phyloP scores from a whole-genome alignment of 2,329 filamentous ascomycete genomes.

The Grosmannia clavigera region DNA sequence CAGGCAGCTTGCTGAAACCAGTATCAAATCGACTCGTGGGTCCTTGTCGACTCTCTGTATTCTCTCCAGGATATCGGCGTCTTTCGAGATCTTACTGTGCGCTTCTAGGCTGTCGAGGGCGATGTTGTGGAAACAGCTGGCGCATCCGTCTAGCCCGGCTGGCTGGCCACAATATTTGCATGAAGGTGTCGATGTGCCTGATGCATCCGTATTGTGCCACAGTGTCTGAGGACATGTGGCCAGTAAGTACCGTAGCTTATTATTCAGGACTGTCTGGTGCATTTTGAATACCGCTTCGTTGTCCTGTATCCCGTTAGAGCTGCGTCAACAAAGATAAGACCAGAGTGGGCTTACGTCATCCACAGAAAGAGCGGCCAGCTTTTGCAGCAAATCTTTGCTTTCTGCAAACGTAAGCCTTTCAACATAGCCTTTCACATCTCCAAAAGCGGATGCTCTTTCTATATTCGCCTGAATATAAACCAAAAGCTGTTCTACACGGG shows the following conservation, averaged over 20 bases:
- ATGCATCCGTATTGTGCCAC: background rate
- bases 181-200: background rate
- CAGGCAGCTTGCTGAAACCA: slow-evolving; percentile 19
- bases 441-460: slow-evolving; percentile 24
- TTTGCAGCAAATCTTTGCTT: slow-evolving; percentile 25
- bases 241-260: slow-evolving; percentile 33
- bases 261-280: slow-evolving; percentile 21
- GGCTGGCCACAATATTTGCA: slow-evolving; percentile 14
- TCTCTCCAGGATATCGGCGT: slow-evolving; percentile 9
- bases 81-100: slow-evolving; percentile 14
- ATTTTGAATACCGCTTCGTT: background rate
- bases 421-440: slow-evolving; percentile 33
- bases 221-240: slow-evolving; percentile 25
- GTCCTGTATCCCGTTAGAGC: background rate
- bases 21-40: slow-evolving; percentile 19
- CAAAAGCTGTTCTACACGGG: slow-evolving; percentile 20
- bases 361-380: background rate
- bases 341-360: background rate
- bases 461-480: slow-evolving; percentile 21
- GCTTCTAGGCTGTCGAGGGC: slow-evolving; percentile 11
- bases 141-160: slow-evolving; percentile 1
- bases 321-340: no score
- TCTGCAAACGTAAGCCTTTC: slow-evolving; percentile 28
- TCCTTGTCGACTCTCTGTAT: slow-evolving; percentile 19
- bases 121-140: slow-evolving; percentile 10